These are phyloP conservation scores for Zea luxurians DNA, from an alignment of 176 grass and related monocot species.

Conservation along the genomic window DNA sequence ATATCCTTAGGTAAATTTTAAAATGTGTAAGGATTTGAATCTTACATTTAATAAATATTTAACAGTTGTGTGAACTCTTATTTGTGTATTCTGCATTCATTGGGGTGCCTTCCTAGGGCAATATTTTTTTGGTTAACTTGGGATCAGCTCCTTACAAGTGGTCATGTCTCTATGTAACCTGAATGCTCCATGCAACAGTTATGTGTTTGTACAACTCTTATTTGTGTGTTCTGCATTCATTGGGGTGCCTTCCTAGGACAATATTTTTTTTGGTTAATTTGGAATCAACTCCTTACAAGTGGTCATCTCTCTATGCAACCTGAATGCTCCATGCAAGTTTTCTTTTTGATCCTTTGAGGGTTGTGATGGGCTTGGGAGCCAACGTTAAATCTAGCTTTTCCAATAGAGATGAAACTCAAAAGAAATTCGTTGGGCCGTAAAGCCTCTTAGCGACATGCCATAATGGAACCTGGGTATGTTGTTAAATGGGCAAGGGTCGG, in stretches of 20 bases:
- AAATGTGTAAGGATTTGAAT: background rate
- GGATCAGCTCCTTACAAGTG: background rate
- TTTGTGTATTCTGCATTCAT: background rate
- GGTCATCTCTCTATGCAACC: slow-evolving; percentile 4
- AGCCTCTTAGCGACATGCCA: too few relatives aligned
- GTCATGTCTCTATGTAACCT: too few relatives aligned
- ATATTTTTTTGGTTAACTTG: background rate
- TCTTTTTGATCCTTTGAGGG: background rate
- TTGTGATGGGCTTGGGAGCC: too few relatives aligned
- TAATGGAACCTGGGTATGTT: too few relatives aligned
- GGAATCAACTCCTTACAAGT: slow-evolving; percentile 1
- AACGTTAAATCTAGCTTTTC: too few relatives aligned
- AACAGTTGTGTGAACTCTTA: background rate
- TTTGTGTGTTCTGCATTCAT: background rate
- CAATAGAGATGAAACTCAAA: too few relatives aligned
- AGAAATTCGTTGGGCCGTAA: too few relatives aligned
- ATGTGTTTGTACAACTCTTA: background rate
- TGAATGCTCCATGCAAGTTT: background rate
- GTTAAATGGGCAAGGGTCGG: too few relatives aligned
- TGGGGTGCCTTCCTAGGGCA: background rate
- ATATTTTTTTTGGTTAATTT: background rate
- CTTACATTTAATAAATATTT: background rate
- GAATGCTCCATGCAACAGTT: background rate
- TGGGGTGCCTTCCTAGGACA: background rate
- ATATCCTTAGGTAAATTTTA: background rate